These are phyloP conservation scores for Nepenthes alata DNA, from an alignment of 179 eudicot species.

Conservation along the genomic window DNA sequence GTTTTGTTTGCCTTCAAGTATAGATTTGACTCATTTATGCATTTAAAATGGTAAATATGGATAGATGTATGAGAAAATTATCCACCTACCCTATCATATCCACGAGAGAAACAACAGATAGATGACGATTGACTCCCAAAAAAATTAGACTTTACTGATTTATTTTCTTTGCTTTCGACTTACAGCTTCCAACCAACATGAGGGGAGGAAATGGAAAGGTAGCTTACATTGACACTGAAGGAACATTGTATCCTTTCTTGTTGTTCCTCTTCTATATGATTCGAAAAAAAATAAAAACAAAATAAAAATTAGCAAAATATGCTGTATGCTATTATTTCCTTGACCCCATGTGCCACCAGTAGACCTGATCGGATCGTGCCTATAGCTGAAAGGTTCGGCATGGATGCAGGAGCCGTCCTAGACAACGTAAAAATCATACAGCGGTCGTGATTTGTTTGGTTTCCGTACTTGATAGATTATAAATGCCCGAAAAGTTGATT, in stretches of 20 bases:
- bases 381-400: constrained; percentile 94
- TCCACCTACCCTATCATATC: too few species aligned
- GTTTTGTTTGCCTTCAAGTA: too few species aligned
- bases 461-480: background rate
- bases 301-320: too few species aligned
- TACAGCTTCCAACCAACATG: constrained; percentile 87
- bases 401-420: constrained; percentile 93
- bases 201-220: constrained; percentile 93
- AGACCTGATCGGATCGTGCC: constrained; percentile 96
- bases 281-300: too few species aligned
- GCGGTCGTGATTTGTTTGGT: background rate
- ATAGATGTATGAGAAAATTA: too few species aligned
- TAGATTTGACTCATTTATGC: too few species aligned
- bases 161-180: background rate
- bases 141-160: background rate
- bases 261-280: constrained; percentile 2
- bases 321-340: constrained; percentile 14
- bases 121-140: too few species aligned
- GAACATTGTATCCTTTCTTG: constrained; percentile 84
- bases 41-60: too few species aligned
- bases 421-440: constrained; percentile 51
- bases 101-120: too few species aligned
- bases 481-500: background rate
- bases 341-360: constrained; percentile 31
- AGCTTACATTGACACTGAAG: constrained; percentile 95